Evolutionary conservation across 805 yeast genomes (phyloP).

Genomic region (Candida awuae): DNA sequence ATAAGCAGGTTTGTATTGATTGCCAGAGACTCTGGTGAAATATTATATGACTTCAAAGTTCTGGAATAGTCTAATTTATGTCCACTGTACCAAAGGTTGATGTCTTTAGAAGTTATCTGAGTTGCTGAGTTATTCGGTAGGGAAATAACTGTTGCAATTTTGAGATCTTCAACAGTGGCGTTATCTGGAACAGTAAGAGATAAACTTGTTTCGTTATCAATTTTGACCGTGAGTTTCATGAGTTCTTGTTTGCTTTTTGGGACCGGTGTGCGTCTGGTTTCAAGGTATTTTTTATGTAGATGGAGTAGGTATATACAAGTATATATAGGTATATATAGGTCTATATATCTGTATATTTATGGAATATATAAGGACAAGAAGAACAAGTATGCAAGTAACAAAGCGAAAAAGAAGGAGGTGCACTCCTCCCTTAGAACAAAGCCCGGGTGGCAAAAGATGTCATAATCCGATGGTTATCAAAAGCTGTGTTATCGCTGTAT

Average conservation of each 20-base stretch:
- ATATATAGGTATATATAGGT: too few relatives aligned
- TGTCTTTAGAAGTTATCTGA: slow-evolving; percentile 10
- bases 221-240: slow-evolving; percentile 44
- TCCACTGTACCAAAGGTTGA: slow-evolving; percentile 29
- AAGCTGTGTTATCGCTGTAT: too few relatives aligned
- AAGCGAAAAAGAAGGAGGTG: too few relatives aligned
- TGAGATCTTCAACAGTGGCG: slow-evolving; percentile 45
- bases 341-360: too few relatives aligned
- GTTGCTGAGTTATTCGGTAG: slow-evolving; percentile 20
- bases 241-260: not conserved
- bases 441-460: too few relatives aligned
- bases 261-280: not conserved
- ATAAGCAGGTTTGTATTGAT: slow-evolving; percentile 19
- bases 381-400: too few relatives aligned
- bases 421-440: too few relatives aligned
- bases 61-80: slow-evolving; percentile 25
- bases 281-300: too few relatives aligned
- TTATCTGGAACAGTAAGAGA: slow-evolving; percentile 41
- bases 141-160: slow-evolving; percentile 38
- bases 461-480: too few relatives aligned
- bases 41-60: slow-evolving; percentile 23
- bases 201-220: slow-evolving; percentile 26
- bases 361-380: not conserved
- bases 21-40: slow-evolving; percentile 16
- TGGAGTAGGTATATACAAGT: too few relatives aligned